phyloP scores from a whole-genome alignment of 495 filamentous ascomycete genomes.

The Hyaloscypha bicolor region DNA sequence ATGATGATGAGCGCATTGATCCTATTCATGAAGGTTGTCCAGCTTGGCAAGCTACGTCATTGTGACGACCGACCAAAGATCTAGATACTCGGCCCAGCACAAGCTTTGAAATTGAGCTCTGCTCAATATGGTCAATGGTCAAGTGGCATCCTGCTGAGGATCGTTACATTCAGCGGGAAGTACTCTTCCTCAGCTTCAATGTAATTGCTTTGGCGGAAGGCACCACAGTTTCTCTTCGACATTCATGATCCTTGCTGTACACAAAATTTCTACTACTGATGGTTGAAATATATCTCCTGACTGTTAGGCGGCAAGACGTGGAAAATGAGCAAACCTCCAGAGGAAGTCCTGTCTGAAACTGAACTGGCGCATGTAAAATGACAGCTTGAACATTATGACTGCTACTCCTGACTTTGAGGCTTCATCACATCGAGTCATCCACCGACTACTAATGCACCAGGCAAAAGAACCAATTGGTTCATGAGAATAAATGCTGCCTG shows the following conservation, averaged over 20 bases:
- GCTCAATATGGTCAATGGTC: neutral
- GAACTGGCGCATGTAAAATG: too few species aligned
- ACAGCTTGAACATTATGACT: too few species aligned
- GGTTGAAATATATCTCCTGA: too few species aligned
- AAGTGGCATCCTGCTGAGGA: neutral
- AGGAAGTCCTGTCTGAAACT: too few species aligned
- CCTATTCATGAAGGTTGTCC: slow-evolving; percentile 39
- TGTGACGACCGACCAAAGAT: slow-evolving; percentile 32
- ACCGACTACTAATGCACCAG: too few species aligned
- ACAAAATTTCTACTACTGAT: neutral
- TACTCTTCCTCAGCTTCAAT: neutral
- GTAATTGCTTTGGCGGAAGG: neutral
- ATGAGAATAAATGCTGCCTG: too few species aligned
- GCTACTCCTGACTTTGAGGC: too few species aligned
- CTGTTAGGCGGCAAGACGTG: too few species aligned
- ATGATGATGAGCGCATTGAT: slow-evolving; percentile 7
- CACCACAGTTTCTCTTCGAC: neutral
- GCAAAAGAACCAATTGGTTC: too few species aligned
- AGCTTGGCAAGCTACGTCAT: slow-evolving; percentile 40
- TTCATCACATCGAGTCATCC: too few species aligned
- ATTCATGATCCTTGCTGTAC: neutral
- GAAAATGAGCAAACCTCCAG: too few species aligned
- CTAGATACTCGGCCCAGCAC: neutral
- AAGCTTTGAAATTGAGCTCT: neutral
- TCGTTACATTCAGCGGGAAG: neutral